Percentiles rank a stretch among this genome's conserved stretches.
phyloP scores from a whole-genome alignment of 352 stramenopile genomes.

The Phytopythium aichiense region DNA sequence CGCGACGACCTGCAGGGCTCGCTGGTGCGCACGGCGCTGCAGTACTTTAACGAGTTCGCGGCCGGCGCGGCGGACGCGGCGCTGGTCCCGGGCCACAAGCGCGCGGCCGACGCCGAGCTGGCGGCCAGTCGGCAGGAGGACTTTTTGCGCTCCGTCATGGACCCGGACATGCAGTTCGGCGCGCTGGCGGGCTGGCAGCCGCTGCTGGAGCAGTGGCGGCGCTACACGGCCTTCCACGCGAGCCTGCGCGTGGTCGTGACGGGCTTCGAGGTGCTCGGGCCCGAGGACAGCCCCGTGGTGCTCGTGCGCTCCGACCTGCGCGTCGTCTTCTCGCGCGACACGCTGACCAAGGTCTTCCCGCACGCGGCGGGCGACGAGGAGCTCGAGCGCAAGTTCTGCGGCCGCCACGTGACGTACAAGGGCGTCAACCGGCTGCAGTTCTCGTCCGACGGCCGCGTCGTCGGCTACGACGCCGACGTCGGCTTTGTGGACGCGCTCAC shows the following conservation, averaged over 20 bases:
- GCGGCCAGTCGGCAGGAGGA: slow-evolving; percentile 22
- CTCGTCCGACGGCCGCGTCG: slow-evolving; percentile 30
- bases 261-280: slow-evolving; percentile 33
- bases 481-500: slow-evolving; percentile 50
- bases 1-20: slow-evolving; percentile 33
- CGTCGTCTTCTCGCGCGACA: slow-evolving; percentile 43
- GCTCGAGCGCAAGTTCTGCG: slow-evolving; percentile 37
- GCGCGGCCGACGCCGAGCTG: slow-evolving; percentile 9
- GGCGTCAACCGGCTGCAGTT: slow-evolving; percentile 57
- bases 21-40: slow-evolving; percentile 29
- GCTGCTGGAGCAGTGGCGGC: slow-evolving; percentile 42
- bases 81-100: slow-evolving; percentile 25
- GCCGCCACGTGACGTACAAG: slow-evolving; percentile 40
- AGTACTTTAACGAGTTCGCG: slow-evolving; percentile 56
- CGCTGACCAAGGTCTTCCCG: slow-evolving; percentile 56
- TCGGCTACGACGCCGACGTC: slow-evolving; percentile 54
- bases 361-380: slow-evolving; percentile 48
- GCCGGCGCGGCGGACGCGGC: slow-evolving; percentile 26
- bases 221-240: slow-evolving; percentile 36
- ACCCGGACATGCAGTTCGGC: slow-evolving; percentile 32
- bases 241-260: slow-evolving; percentile 27
- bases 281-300: slow-evolving; percentile 40
- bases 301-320: slow-evolving; percentile 39
- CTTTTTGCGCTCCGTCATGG: slow-evolving; percentile 35
- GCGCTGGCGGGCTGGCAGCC: slow-evolving; percentile 13